phyloP scores from a whole-genome alignment of 2,329 filamentous ascomycete species.

The Purpureocillium lavendulum region DNA sequence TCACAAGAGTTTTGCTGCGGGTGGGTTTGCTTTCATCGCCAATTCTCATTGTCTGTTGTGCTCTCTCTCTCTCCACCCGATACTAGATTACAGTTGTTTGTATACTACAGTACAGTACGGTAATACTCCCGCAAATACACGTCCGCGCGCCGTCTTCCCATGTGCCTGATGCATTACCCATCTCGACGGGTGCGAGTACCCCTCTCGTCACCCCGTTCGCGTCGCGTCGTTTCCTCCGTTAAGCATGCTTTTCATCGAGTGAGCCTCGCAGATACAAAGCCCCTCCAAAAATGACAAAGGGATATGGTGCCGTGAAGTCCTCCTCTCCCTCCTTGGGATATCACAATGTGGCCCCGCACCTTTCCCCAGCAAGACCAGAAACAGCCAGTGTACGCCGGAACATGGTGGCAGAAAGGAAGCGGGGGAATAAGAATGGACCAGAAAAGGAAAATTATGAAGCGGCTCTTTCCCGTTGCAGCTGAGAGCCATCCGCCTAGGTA shows the following conservation, averaged over 20 bases:
- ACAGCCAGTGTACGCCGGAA: neutral
- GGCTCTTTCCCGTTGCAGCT: too few species aligned
- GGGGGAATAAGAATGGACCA: too few species aligned
- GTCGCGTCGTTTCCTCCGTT: neutral
- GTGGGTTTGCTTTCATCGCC: too few species aligned
- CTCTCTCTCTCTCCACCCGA: neutral
- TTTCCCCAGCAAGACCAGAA: too few species aligned
- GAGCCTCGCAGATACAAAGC: neutral
- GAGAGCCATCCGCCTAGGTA: too few species aligned
- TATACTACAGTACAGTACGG: constrained; percentile 2
- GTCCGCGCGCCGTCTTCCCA: neutral
- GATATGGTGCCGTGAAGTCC: neutral
- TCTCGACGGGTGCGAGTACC: too few species aligned
- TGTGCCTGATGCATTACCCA: constrained; percentile 2
- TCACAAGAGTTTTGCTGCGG: too few species aligned
- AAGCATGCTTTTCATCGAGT: neutral
- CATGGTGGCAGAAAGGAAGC: neutral
- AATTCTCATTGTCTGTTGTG: too few species aligned
- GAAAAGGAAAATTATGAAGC: too few species aligned
- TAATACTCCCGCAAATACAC: neutral
- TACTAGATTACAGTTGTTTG: constrained; percentile 2
- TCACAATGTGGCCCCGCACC: neutral
- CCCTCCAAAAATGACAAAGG: neutral
- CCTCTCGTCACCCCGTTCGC: too few species aligned
- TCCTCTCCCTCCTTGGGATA: neutral